These are phyloP conservation scores for Corynespora cassiicola DNA, from an alignment of 2,329 filamentous ascomycete genomes.

Conservation along the genomic window DNA sequence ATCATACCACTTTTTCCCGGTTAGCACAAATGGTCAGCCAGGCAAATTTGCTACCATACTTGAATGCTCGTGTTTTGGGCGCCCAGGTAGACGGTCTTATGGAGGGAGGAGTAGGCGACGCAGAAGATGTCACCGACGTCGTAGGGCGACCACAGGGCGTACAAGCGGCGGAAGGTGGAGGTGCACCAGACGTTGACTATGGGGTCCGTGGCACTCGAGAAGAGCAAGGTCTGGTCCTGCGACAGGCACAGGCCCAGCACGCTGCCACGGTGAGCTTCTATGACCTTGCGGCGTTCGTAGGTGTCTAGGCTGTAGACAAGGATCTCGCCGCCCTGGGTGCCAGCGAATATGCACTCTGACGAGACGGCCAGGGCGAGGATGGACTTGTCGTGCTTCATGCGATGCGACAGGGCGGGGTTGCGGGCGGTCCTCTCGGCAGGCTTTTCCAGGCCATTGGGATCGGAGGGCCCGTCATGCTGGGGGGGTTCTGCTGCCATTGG, in stretches of 20 bases:
- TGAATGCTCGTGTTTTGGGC: slow-evolving; percentile 95
- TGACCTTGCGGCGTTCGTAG: slow-evolving; percentile 77
- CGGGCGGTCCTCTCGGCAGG: slow-evolving; percentile 9
- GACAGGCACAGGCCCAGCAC: slow-evolving; percentile 86
- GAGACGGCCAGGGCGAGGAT: slow-evolving; percentile 85
- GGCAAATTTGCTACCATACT: slow-evolving; percentile 36
- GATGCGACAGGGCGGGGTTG: slow-evolving; percentile 72
- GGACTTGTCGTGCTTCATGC: slow-evolving; percentile 77
- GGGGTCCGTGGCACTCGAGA: slow-evolving; percentile 92
- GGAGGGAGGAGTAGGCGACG: slow-evolving; percentile 81
- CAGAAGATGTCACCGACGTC: slow-evolving; percentile 97
- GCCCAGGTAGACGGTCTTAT: slow-evolving; percentile 87
- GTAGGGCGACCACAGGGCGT: slow-evolving; percentile 91
- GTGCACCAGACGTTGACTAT: slow-evolving; percentile 94
- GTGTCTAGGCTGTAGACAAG: slow-evolving; percentile 87
- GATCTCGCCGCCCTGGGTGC: slow-evolving; percentile 92
- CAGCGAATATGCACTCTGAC: slow-evolving; percentile 83
- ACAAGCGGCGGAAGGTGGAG: slow-evolving; percentile 74
- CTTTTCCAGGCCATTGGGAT: slow-evolving; percentile 19
- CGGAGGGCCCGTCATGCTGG: slow-evolving; percentile 30
- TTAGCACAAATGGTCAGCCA: slow-evolving; percentile 8
- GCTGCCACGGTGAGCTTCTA: slow-evolving; percentile 90
- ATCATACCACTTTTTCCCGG: slow-evolving; percentile 74
- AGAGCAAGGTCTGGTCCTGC: slow-evolving; percentile 75
- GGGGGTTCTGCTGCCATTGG: slow-evolving; percentile 31